These are phyloP conservation scores for Penicillium psychrosexuale DNA, from an alignment of 2,329 filamentous ascomycete genomes.

Conservation along the genomic window DNA sequence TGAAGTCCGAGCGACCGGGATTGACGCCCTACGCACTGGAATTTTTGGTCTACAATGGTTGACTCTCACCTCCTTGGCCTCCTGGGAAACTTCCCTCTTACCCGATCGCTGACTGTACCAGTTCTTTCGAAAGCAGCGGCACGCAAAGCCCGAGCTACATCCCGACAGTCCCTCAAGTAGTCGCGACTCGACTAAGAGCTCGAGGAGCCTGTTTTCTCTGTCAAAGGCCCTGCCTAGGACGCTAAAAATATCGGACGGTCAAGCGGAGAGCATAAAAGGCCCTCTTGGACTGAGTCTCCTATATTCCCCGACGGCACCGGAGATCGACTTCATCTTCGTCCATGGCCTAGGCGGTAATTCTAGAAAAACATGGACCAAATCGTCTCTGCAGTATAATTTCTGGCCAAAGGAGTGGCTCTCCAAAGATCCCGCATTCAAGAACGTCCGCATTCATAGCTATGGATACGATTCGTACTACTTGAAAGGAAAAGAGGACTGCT, in stretches of 20 bases:
- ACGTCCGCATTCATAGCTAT: not conserved
- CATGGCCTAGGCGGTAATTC: not conserved
- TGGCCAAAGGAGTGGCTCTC: not conserved
- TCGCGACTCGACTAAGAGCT: not conserved
- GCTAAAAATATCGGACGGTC: not conserved
- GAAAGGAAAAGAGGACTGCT: not conserved
- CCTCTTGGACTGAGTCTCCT: not conserved
- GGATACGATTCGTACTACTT: not conserved
- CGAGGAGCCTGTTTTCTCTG: not conserved
- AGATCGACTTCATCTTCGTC: not conserved
- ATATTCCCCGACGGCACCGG: not conserved
- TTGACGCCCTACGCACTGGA: not conserved
- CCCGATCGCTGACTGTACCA: not conserved
- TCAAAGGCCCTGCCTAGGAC: not conserved
- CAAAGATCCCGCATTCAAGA: not conserved
- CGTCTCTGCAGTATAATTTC: not conserved
- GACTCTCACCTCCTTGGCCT: not conserved
- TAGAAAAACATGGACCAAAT: not conserved
- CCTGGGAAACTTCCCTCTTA: too few relatives aligned
- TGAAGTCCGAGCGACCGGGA: not conserved
- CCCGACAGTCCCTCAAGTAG: not conserved
- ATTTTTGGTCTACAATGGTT: not conserved
- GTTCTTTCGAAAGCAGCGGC: not conserved
- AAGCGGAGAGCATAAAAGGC: not conserved
- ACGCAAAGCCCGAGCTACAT: not conserved